phyloP scores from a whole-genome alignment of 805 yeast genomes.

The Metschnikowia lunata region DNA sequence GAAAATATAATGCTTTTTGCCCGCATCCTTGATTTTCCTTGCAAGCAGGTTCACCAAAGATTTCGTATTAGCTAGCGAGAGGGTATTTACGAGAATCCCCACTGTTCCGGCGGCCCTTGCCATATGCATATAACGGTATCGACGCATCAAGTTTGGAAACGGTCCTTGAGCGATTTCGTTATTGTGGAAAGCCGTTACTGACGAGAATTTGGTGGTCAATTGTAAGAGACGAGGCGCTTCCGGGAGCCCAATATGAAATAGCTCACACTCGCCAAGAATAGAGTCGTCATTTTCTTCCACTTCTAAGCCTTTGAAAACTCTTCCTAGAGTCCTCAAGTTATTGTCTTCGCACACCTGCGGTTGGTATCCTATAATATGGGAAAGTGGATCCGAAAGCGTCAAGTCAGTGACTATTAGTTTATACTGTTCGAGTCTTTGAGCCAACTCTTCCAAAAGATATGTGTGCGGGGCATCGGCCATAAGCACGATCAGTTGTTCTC shows the following conservation, averaged over 20 bases:
- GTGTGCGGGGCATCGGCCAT: constrained; percentile 77
- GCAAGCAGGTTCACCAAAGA: constrained; percentile 59
- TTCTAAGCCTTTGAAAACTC: constrained; percentile 18
- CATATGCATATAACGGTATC: constrained; percentile 81
- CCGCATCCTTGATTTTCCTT: constrained; percentile 61
- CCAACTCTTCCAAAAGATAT: constrained; percentile 38
- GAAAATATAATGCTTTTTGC: constrained; percentile 87
- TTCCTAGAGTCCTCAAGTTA: constrained; percentile 13
- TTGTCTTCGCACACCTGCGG: constrained; percentile 13
- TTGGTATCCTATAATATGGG: constrained; percentile 41
- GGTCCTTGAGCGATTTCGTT: constrained; percentile 52
- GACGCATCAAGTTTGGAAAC: constrained; percentile 71
- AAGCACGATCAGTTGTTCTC: constrained; percentile 45
- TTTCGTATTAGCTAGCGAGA: constrained; percentile 74
- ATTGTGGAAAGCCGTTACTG: constrained; percentile 46
- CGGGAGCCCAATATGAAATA: constrained; percentile 72
- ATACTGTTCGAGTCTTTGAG: constrained; percentile 24
- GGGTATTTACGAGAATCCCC: constrained; percentile 85
- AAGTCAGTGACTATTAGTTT: constrained; percentile 33
- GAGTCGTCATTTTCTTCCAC: constrained; percentile 21
- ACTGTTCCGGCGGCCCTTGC: constrained; percentile 90
- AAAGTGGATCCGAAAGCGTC: constrained; percentile 19
- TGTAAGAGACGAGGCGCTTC: constrained; percentile 74
- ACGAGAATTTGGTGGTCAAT: constrained; percentile 64
- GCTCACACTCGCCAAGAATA: constrained; percentile 42